Percentiles rank a stretch among this genome's conserved stretches.
Conservation (phyloP, 2,329 filamentous ascomycete species). For the Clarireedia paspali region DNA sequence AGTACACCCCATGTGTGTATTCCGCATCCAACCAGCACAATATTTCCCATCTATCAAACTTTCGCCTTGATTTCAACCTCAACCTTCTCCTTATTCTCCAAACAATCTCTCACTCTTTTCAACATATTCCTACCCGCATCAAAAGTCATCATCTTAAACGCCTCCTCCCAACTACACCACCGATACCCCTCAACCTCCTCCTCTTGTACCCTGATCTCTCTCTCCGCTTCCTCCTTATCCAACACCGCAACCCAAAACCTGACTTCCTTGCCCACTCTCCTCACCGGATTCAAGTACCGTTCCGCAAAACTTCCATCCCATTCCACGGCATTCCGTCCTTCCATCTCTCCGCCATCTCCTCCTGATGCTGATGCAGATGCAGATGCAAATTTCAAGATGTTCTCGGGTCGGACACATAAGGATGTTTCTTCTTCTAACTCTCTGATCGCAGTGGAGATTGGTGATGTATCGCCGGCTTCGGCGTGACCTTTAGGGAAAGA, state of each 20-base stretch:
- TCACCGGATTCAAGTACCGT: constrained; percentile 11
- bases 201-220: constrained; percentile 14
- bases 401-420: background rate
- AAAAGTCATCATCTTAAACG: constrained; percentile 8
- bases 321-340: background rate
- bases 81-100: background rate
- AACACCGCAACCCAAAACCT: constrained; percentile 13
- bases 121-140: constrained; percentile 13
- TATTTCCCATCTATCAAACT: background rate
- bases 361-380: background rate
- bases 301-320: constrained; percentile 8
- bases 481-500: constrained; percentile 18
- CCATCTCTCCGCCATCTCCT: background rate
- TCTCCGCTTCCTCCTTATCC: background rate
- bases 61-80: background rate
- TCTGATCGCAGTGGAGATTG: constrained; percentile 10
- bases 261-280: constrained; percentile 15
- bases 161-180: constrained; percentile 17
- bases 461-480: constrained; percentile 8
- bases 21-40: no score
- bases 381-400: constrained; percentile 4
- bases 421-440: constrained; percentile 17
- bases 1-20: no score
- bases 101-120: background rate
- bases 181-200: constrained; percentile 14